Percentiles rank a stretch among this genome's conserved stretches.
Conservation (phyloP, 2,329 filamentous ascomycete genomes). For the Pyricularia sp. region DNA sequence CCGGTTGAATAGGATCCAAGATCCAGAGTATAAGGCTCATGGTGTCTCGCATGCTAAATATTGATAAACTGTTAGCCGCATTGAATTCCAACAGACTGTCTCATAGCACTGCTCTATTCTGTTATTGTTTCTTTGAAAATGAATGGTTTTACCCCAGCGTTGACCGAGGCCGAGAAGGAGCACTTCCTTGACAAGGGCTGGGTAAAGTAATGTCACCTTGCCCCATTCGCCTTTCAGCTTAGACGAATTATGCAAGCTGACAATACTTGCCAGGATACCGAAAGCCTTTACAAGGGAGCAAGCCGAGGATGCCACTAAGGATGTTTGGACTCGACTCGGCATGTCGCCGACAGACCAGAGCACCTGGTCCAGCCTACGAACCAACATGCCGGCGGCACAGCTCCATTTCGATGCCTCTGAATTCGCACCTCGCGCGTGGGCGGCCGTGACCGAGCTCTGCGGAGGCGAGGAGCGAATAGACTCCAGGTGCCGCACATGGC, state of each 20-base stretch:
- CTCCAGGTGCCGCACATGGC: conserved; percentile 44
- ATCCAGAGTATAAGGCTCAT: neutral
- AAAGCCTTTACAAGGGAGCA: conserved; percentile 28
- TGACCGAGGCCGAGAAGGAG: conserved; percentile 29
- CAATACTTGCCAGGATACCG: conserved; percentile 16
- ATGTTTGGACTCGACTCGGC: conserved; percentile 56
- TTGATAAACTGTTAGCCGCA: neutral
- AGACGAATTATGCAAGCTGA: neutral
- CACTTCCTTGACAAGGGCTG: conserved; percentile 30
- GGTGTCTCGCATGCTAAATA: neutral
- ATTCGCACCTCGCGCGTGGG: conserved; percentile 58
- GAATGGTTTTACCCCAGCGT: conserved; percentile 9
- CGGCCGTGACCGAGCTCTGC: conserved; percentile 55
- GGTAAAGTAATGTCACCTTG: conserved; percentile 20
- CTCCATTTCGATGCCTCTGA: conserved; percentile 34
- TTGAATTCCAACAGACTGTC: neutral
- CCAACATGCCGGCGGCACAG: conserved; percentile 50
- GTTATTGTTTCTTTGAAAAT: neutral
- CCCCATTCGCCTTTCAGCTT: neutral
- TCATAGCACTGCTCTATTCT: neutral
- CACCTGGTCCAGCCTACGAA: conserved; percentile 54
- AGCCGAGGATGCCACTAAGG: conserved; percentile 23
- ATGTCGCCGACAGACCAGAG: conserved; percentile 53
- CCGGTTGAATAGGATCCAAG: neutral
- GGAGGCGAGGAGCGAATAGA: conserved; percentile 50